A percentile compares a stretch with the other conserved stretches of the same genome.
phyloP scores from a whole-genome alignment of 345 rosid genomes.

The Boechera stricta region DNA sequence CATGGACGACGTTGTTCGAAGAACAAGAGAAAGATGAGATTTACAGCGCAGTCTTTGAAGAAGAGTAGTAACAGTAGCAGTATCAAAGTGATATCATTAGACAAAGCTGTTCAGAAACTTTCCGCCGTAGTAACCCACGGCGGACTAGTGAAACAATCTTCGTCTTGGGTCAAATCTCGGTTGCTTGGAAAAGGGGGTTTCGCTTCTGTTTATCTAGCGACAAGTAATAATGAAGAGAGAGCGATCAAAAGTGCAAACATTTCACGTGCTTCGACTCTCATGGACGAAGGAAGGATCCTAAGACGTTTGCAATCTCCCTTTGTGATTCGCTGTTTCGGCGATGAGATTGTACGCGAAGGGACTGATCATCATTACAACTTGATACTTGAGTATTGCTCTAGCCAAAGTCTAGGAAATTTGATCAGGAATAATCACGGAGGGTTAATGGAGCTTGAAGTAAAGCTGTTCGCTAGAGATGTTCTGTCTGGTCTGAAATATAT shows the following conservation, averaged over 20 bases:
- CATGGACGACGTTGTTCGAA: background rate
- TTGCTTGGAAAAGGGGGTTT: background rate
- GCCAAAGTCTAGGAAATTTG: background rate
- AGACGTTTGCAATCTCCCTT: background rate
- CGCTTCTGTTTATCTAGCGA: constrained; percentile 8
- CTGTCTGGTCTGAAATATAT: constrained; percentile 19
- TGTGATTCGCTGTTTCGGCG: constrained; percentile 17
- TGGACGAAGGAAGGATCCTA: background rate
- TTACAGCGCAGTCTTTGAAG: background rate
- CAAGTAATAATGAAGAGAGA: background rate
- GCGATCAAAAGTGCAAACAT: background rate
- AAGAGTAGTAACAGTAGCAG: background rate
- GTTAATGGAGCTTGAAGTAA: background rate
- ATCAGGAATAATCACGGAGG: background rate
- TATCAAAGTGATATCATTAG: background rate
- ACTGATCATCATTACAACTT: background rate
- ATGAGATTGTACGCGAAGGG: constrained; percentile 7
- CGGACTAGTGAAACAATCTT: background rate
- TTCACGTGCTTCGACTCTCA: background rate
- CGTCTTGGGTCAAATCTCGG: background rate
- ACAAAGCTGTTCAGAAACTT: background rate
- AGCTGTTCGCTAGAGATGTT: constrained; percentile 10
- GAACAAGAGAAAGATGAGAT: background rate
- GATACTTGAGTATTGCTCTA: constrained; percentile 30
- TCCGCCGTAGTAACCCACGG: too few species aligned